Evolutionary conservation across 148 eudicot species (phyloP).

Genomic region (Arctostaphylos glauca): DNA sequence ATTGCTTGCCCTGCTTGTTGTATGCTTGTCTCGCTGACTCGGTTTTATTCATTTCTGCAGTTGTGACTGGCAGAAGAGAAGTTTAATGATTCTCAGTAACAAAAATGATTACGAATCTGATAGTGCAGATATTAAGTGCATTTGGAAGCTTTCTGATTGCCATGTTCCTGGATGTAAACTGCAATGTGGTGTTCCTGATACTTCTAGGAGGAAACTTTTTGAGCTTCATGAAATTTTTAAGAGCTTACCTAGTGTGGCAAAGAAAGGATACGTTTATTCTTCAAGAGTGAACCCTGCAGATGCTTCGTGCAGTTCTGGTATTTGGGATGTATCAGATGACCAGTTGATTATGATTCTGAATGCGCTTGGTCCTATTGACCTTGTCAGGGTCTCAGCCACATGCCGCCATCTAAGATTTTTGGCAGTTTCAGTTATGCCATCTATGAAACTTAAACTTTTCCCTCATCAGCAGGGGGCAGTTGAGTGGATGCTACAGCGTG

Average conservation of each 20-base stretch:
- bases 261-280: conserved; percentile 31
- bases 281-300: conserved; percentile 51
- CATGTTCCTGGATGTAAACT: conserved; percentile 74
- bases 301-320: conserved; percentile 43
- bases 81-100: conserved; percentile 34
- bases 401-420: conserved; percentile 75
- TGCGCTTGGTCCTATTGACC: conserved; percentile 57
- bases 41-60: conserved; percentile 33
- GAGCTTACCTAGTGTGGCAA: conserved; percentile 63
- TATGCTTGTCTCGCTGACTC: neutral
- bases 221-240: conserved; percentile 86
- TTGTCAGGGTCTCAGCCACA: conserved; percentile 69
- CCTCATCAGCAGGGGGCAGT: conserved; percentile 98
- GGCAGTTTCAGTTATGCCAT: conserved; percentile 78
- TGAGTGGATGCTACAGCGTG: conserved; percentile 99
- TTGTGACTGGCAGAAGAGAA: conserved; percentile 78
- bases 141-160: conserved; percentile 69
- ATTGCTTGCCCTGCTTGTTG: neutral
- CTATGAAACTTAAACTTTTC: conserved; percentile 80
- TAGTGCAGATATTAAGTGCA: conserved; percentile 21
- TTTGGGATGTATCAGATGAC: conserved; percentile 74
- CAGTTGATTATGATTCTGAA: conserved; percentile 53
- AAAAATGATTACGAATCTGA: conserved; percentile 21
- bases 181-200: conserved; percentile 45
- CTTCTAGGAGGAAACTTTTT: conserved; percentile 56